Evolutionary conservation across 805 yeast genomes (phyloP).

Genomic region (Cephaloascus fragrans): DNA sequence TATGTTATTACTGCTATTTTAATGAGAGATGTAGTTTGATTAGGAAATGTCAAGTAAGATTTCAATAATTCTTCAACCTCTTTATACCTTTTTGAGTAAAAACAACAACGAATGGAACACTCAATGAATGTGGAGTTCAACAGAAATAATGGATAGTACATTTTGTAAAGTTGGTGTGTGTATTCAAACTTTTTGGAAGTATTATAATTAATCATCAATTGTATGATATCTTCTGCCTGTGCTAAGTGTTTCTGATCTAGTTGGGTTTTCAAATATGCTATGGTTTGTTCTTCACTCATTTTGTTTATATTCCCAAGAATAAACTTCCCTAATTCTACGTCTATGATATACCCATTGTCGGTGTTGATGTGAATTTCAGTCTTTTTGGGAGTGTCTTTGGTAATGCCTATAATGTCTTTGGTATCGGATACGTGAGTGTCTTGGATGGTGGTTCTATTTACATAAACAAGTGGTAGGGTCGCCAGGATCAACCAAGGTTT

Average conservation of each 20-base stretch:
- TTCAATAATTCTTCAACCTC: constrained; percentile 10
- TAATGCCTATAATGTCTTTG: too few relatives aligned
- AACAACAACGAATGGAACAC: neutral
- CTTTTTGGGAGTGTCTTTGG: too few relatives aligned
- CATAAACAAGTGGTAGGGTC: too few relatives aligned
- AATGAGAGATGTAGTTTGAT: constrained; percentile 4
- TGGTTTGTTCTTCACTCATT: neutral
- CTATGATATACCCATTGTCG: too few relatives aligned
- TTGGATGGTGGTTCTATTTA: too few relatives aligned
- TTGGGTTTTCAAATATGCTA: neutral
- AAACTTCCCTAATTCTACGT: too few relatives aligned
- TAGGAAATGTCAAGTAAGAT: constrained; percentile 6
- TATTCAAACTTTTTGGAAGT: neutral
- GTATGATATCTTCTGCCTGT: neutral
- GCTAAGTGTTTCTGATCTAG: neutral
- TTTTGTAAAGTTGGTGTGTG: neutral
- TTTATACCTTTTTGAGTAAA: constrained; percentile 4
- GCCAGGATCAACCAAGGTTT: too few relatives aligned
- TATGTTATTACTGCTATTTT: constrained; percentile 10
- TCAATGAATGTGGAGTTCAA: neutral
- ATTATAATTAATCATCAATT: neutral
- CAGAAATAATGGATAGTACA: neutral
- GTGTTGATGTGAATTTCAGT: too few relatives aligned
- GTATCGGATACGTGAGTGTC: too few relatives aligned
- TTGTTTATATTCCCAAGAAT: too few relatives aligned